These are phyloP conservation scores for Wickerhamiella occidentalis DNA, from an alignment of 805 yeast species.

Conservation along the genomic window DNA sequence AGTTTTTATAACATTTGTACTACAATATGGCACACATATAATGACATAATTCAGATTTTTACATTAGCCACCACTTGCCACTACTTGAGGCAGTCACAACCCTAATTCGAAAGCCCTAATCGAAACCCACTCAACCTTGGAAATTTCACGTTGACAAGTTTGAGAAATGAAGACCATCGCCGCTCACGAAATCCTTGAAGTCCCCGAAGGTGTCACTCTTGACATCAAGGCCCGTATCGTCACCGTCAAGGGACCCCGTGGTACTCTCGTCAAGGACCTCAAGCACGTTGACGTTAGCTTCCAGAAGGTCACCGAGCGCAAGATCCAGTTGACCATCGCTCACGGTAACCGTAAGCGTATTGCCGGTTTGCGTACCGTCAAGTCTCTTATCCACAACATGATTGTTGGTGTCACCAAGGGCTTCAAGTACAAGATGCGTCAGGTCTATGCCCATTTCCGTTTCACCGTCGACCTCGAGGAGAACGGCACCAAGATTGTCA, in stretches of 20 bases:
- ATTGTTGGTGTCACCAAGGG: constrained; percentile 98
- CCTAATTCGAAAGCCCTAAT: constrained; percentile 6
- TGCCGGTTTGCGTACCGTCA: constrained; percentile 98
- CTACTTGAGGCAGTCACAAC: not conserved
- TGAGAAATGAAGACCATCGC: constrained; percentile 63
- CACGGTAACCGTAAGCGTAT: constrained; percentile 99
- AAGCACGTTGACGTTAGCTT: constrained; percentile 93
- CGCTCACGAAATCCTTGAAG: constrained; percentile 68
- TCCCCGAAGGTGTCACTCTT: constrained; percentile 90
- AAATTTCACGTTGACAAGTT: not conserved
- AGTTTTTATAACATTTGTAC: too few species aligned
- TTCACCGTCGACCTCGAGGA: constrained; percentile 90
- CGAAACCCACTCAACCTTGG: constrained; percentile 8
- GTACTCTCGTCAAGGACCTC: constrained; percentile 78
- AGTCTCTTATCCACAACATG: constrained; percentile 86
- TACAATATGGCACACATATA: too few species aligned
- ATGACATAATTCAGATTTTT: too few species aligned
- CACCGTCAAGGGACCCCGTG: constrained; percentile 96
- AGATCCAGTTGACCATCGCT: constrained; percentile 83
- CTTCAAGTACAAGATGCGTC: constrained; percentile 99
- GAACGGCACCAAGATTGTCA: constrained; percentile 72
- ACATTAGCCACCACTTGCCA: not conserved
- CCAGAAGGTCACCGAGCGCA: constrained; percentile 54
- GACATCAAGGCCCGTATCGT: constrained; percentile 82
- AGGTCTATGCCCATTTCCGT: constrained; percentile 99